Evolutionary conservation across 208 protist species (phyloP), one percentile per base, ranked within the genome.

Genomic region (Acanthamoeba divionensis): DNA sequence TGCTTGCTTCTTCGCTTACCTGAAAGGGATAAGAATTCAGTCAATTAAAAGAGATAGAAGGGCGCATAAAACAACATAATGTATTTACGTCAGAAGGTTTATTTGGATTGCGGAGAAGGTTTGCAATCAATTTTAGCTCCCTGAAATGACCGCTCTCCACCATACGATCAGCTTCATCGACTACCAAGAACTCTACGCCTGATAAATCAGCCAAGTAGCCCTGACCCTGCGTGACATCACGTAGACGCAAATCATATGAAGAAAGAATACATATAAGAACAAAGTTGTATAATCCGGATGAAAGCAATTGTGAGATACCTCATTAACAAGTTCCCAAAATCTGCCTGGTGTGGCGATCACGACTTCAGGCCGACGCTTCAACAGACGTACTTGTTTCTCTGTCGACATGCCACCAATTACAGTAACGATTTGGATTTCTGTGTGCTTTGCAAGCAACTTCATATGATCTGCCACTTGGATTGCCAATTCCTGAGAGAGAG

Each of bases 101-200:
- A n/a, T n/a, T n/a, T n/a, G n/a, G n/a, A n/a, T n/a, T n/a, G n/a
- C 63, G 80, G n/a, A 89, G 45, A 21, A 89, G 55, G 10, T 24
- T 67, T 41, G 96, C 29, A 47, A 97, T 96, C 15, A 0, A 29
- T 21, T 88, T 45, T 21, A 97, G 50, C 63, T 97, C 95, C 12
- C 8, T n/a, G 62, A 92, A 97, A 63, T 96, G 95, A 52, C 91
- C 95, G 26, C 83, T 57, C 69, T 96, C 91, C 54, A 97, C 77
- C 96, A 97, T 97, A 10, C 96, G 52, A 92, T 97, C 96, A 0
- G 96, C 96, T 77, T 97, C 96, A 69, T 97, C 96, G 36, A 97
- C 73, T 21, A 96, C 95, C 38, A 97, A 91, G 90, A 92, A 96
- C 33, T 91, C 69, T 8, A 97, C 44, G 10, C 29, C 4, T 21